Evolutionary conservation across 2,329 filamentous ascomycete genomes (phyloP).

Genomic region (Diaporthe vaccinii): DNA sequence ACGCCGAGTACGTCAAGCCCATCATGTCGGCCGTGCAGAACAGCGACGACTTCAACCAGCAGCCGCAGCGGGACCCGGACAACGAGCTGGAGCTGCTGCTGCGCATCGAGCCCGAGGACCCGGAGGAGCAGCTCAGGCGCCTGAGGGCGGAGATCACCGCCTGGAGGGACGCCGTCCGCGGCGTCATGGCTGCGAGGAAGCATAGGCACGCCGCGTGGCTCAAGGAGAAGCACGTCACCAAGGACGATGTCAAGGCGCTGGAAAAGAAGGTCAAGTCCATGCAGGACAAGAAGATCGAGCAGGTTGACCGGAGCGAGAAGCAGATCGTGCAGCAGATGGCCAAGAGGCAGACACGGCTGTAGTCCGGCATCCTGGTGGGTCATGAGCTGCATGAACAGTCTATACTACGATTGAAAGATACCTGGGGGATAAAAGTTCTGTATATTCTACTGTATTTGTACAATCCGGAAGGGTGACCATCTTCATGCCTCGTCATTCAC

Average conservation of each 20-base stretch:
- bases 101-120: conserved; percentile 65
- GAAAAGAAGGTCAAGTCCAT: conserved; percentile 63
- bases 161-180: conserved; percentile 65
- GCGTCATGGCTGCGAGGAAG: conserved; percentile 61
- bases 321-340: conserved; percentile 59
- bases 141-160: conserved; percentile 61
- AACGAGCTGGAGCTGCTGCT: conserved; percentile 72
- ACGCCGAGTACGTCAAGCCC: conserved; percentile 62
- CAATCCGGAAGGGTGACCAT: conserved; percentile 10
- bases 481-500: not conserved
- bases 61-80: conserved; percentile 69
- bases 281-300: conserved; percentile 67
- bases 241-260: conserved; percentile 57
- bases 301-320: conserved; percentile 65
- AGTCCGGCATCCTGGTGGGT: not conserved
- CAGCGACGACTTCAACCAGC: conserved; percentile 70
- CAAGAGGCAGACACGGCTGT: conserved; percentile 43
- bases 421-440: not conserved
- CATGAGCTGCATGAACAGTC: not conserved
- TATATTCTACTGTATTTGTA: conserved; percentile 35
- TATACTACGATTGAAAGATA: not conserved
- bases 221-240: conserved; percentile 57
- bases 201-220: conserved; percentile 64
- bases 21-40: conserved; percentile 69
- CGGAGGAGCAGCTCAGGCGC: conserved; percentile 60